Base-by-base conservation (phyloP, 148 eudicot species). In the Rhododendron molle region DNA sequence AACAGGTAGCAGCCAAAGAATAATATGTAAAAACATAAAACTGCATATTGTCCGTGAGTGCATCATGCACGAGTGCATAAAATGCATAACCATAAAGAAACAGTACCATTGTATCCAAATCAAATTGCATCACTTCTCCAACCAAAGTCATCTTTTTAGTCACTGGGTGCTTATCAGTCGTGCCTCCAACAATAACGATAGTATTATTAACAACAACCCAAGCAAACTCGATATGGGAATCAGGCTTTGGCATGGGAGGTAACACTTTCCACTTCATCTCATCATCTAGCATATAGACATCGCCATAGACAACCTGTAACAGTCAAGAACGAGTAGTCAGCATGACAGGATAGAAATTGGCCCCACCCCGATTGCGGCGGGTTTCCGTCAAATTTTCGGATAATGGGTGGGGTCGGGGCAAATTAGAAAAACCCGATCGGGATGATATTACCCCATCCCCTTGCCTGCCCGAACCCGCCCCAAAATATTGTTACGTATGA, bases 201-300 rank as follows among this genome's bases (percentile, higher is more conserved):
- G 98, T 94, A 85, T 89, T 90, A 84, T 95, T 95, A 34, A 94
- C 96, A 86, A 93, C 46, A 46, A 83, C 87, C 98, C 99, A 97
- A 83, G 98, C 98, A 91, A 97, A 97, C 92, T 95, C 99, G 69
- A 97, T 97, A 78, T 95, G 99, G 36, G 99, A 97, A 88, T 95
- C 96, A 43, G 99, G 98, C 92, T 97, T 97, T 84, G 97, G 99
- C 98, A 97, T 94, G 16, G 98, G 89, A 87, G 98, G 95, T 83
- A 95, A 90, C 69, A 82, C 93, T 87, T 97, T 97, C 99, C 99
- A 97, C 91, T 92, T 94, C 96, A 93, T 95, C 88, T 93, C 98
- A 89, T 94, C 94, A 88, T 94, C 99, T 86, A 97, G 89, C 99
- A 97, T 91, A 91, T 87, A 95, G 44, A 97, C 99, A 92, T 97